These are phyloP conservation scores for Puccinia coronata DNA, from an alignment of 1,284 basidiomycete genomes.

Conservation along the genomic window DNA sequence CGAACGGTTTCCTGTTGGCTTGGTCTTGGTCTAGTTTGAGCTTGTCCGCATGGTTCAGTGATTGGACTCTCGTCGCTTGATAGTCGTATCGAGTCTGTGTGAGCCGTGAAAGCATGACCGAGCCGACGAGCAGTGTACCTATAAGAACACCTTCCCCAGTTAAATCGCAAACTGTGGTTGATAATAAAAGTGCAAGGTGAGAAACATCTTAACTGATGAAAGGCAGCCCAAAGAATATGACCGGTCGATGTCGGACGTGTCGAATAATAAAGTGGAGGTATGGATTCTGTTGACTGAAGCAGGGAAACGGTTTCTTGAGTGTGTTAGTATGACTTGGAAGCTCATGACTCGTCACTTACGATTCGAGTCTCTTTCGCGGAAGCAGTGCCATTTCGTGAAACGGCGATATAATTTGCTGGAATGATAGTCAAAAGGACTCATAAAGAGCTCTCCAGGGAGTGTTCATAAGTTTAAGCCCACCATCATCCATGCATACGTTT, in stretches of 20 bases:
- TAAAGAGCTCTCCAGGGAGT: no score
- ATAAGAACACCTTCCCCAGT: no score
- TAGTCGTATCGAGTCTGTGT: conserved; percentile 58
- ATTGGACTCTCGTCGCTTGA: conserved; percentile 56
- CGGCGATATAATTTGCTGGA: no score
- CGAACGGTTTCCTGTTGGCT: conserved; percentile 55
- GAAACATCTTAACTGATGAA: no score
- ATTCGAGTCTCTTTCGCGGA: conserved; percentile 34
- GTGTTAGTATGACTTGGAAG: background rate
- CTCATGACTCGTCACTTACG: conserved; percentile 39
- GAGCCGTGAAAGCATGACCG: conserved; percentile 56
- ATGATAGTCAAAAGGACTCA: no score
- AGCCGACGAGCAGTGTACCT: conserved; percentile 55
- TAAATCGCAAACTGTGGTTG: no score
- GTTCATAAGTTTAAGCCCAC: no score
- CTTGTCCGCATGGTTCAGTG: conserved; percentile 57
- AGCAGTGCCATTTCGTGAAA: conserved; percentile 20
- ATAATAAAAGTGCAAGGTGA: no score
- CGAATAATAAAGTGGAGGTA: conserved; percentile 40
- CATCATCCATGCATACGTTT: no score
- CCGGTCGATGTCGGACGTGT: conserved; percentile 54
- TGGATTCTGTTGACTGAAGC: conserved; percentile 37
- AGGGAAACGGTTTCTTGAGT: no score
- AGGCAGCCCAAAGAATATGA: conserved; percentile 58
- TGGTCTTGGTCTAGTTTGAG: conserved; percentile 55